A percentile compares a stretch with the other conserved stretches of the same genome.
These are phyloP conservation scores for Leccinum rimulosum DNA, from an alignment of 768 basidiomycete genomes.

Conservation along the genomic window DNA sequence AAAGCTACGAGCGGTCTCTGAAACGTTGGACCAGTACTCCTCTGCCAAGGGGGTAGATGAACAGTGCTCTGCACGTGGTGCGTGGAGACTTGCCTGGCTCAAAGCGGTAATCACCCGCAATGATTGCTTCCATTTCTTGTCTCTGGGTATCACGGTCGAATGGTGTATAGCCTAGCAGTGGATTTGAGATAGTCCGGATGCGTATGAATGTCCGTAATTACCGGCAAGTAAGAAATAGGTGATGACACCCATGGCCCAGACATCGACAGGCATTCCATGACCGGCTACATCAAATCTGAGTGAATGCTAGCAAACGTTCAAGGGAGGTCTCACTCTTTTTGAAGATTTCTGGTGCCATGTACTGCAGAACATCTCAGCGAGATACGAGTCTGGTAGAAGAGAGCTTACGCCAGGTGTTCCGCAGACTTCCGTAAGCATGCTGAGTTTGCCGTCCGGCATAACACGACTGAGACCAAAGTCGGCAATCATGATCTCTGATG, in stretches of 20 bases:
- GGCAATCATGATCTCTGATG: slow-evolving; percentile 94
- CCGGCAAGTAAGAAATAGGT: slow-evolving; percentile 92
- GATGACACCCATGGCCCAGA: slow-evolving; percentile 99
- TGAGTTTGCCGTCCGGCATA: slow-evolving; percentile 87
- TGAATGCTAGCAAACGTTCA: not conserved
- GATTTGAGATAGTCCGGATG: not conserved
- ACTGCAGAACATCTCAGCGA: slow-evolving; percentile 39
- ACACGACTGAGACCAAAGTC: slow-evolving; percentile 93
- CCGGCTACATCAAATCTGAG: slow-evolving; percentile 51
- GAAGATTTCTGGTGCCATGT: slow-evolving; percentile 98
- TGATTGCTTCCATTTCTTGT: slow-evolving; percentile 94
- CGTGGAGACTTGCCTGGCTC: slow-evolving; percentile 48
- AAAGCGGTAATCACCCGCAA: slow-evolving; percentile 90
- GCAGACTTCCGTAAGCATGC: slow-evolving; percentile 89
- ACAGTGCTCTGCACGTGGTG: not conserved
- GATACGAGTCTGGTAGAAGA: not conserved
- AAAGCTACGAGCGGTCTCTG: slow-evolving; percentile 79
- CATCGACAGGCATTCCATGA: slow-evolving; percentile 91
- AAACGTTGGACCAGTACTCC: slow-evolving; percentile 88
- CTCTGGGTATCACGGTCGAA: slow-evolving; percentile 90
- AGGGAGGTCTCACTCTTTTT: slow-evolving; percentile 61
- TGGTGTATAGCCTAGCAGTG: slow-evolving; percentile 77
- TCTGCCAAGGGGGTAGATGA: slow-evolving; percentile 32
- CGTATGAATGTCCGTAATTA: slow-evolving; percentile 4
- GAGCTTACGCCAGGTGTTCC: slow-evolving; percentile 80